Evolutionary conservation across 2,329 filamentous ascomycete species (phyloP).

Genomic region (Colletotrichum abscissum): DNA sequence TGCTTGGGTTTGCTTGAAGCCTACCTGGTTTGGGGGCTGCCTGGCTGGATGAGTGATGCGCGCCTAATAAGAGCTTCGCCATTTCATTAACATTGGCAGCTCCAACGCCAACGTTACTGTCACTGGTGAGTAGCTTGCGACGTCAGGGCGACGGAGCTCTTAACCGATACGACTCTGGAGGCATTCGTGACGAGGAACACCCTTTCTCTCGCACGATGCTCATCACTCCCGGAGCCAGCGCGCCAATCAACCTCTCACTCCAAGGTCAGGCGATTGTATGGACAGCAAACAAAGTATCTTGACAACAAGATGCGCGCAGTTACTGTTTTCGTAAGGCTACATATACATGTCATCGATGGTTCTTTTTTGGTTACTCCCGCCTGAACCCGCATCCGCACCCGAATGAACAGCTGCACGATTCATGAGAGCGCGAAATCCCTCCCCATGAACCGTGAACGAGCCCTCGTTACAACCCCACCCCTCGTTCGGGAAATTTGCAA

Average conservation of each 20-base stretch:
- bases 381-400: conserved; percentile 24
- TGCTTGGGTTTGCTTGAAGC: not conserved
- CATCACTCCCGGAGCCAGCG: not conserved
- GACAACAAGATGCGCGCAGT: not conserved
- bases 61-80: not conserved
- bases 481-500: conserved; percentile 32
- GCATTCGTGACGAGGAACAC: not conserved
- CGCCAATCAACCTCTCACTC: not conserved
- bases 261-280: not conserved
- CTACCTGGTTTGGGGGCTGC: not conserved
- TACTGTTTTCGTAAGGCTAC: not conserved
- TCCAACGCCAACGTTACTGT: not conserved
- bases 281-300: not conserved
- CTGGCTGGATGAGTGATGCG: not conserved
- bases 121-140: conserved; percentile 8
- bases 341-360: not conserved
- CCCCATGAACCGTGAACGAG: not conserved
- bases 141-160: not conserved
- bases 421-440: conserved; percentile 1
- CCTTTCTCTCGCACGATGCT: not conserved
- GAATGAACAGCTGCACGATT: not conserved
- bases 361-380: not conserved
- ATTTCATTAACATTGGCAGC: not conserved
- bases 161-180: not conserved
- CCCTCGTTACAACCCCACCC: conserved; percentile 14